Evolutionary conservation across 495 filamentous ascomycete genomes (phyloP).

Genomic region (Penicillium paxilli): DNA sequence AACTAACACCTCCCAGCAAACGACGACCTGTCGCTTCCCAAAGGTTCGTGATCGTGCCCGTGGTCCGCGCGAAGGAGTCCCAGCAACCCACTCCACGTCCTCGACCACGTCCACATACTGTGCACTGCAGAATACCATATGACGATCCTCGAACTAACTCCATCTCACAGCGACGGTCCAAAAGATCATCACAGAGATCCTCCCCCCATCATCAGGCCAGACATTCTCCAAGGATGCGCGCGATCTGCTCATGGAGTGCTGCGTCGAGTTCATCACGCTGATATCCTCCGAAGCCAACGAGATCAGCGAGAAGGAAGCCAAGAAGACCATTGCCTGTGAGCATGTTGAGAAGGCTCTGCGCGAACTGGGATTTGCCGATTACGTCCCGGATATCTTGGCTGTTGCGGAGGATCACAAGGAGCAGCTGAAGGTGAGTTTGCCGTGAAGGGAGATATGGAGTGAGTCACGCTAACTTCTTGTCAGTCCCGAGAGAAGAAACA

Average conservation of each 20-base stretch:
- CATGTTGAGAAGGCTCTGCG: slow-evolving; percentile 92
- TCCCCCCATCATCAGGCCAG: slow-evolving; percentile 66
- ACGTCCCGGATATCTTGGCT: slow-evolving; percentile 80
- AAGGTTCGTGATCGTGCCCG: too few relatives aligned
- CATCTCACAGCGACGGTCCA: slow-evolving; percentile 78
- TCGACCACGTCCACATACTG: too few relatives aligned
- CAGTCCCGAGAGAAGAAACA: slow-evolving; percentile 95
- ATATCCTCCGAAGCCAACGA: slow-evolving; percentile 98
- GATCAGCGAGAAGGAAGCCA: slow-evolving; percentile 95
- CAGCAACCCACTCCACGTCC: too few relatives aligned
- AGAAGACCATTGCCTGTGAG: slow-evolving; percentile 97
- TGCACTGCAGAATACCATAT: too few relatives aligned
- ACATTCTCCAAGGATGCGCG: slow-evolving; percentile 91
- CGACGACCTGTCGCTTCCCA: slow-evolving; percentile 93
- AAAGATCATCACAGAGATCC: slow-evolving; percentile 95
- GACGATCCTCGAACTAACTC: slow-evolving; percentile 10
- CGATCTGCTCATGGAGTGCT: slow-evolving; percentile 96
- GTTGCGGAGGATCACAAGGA: slow-evolving; percentile 92
- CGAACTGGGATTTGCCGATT: slow-evolving; percentile 88
- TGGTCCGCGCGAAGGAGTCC: too few relatives aligned
- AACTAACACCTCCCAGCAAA: slow-evolving; percentile 53
- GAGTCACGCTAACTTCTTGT: background rate
- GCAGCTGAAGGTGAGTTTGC: slow-evolving; percentile 71
- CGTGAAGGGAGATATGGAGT: background rate
- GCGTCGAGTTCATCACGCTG: slow-evolving; percentile 97